Evolutionary conservation across 148 eudicot species (phyloP), one percentile per base, ranked within the genome.

Genomic region (Bassia scoparia): DNA sequence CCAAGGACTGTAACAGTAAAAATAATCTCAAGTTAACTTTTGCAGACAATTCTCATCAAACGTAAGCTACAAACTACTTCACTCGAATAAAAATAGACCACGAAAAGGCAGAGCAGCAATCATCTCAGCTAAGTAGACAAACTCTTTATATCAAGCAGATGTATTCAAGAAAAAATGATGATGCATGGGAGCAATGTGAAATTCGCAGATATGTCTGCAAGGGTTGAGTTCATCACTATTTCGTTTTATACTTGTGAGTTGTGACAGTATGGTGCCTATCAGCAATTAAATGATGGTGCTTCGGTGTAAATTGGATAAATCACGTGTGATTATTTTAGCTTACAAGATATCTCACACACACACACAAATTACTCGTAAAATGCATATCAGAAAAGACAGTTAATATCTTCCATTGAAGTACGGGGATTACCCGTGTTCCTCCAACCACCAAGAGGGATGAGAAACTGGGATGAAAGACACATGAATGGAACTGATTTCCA

Each of bases 401-500:
- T 8, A 41, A 33, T 37, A 35, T 10, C 27, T 17, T 46, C 12
- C 27, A 58, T 26, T 16, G 61, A 31, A 71, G 43, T 38, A 71
- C 68, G 35, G 60, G 17, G 78, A 58, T 84, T 87, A 91, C 98
- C 92, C 88, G 87, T 76, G 89, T 75, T 75, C 98, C 96, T 76
- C 98, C 98, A 60, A 95, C 83, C 73, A 95, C 96, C 92, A 95
- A 83, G 52, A 92, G 93, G 34, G 78, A 66, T 44, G 82, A 46
- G 56, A 68, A 79, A 75, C 74, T 75, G 64, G 98, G 98, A 86
- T 95, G 98, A 71, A 91, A 95, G 59, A 91, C 96, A 82, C 98
- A 95, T 60, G 97, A 95, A 83, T 95, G 87, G 81, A 85, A 92
- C 77, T 87, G 96, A 85, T 87, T 95, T 33, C 94, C 96, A 49